Conservation (phyloP, 176 grass and related monocot species). For the Aegilops bicornis region DNA sequence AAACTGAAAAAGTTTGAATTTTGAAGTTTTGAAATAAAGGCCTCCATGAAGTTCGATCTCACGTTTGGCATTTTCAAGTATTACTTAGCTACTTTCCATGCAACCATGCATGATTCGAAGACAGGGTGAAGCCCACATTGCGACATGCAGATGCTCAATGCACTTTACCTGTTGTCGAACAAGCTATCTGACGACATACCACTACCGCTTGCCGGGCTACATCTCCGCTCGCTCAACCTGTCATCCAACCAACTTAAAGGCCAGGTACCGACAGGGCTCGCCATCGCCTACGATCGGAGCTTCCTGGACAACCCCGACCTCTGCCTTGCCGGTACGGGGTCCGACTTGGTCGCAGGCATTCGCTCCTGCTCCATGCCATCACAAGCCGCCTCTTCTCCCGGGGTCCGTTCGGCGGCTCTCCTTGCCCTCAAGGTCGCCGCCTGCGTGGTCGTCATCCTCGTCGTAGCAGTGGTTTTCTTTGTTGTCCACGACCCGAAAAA, state of each 20-base stretch:
- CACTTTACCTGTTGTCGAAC: slow-evolving; percentile 77
- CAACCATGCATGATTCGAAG: no score
- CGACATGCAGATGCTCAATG: slow-evolving; percentile 35
- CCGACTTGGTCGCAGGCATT: slow-evolving; percentile 36
- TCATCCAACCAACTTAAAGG: slow-evolving; percentile 77
- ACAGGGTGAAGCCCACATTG: not conserved
- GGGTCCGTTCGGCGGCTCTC: slow-evolving; percentile 37
- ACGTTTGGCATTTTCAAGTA: no score
- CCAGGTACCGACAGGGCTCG: slow-evolving; percentile 42
- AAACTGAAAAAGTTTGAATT: no score
- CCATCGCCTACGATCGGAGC: slow-evolving; percentile 48
- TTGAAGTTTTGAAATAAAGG: no score
- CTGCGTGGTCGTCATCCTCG: slow-evolving; percentile 33
- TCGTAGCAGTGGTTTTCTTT: slow-evolving; percentile 27
- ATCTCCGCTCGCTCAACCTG: slow-evolving; percentile 52
- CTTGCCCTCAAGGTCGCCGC: slow-evolving; percentile 52
- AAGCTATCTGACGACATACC: slow-evolving; percentile 63
- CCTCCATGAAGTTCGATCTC: no score
- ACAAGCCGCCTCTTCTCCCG: not conserved
- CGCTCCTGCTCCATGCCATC: slow-evolving; percentile 26
- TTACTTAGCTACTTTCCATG: no score
- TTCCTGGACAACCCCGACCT: slow-evolving; percentile 76
- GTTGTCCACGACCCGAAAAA: slow-evolving; percentile 40
- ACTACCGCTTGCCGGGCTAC: slow-evolving; percentile 27
- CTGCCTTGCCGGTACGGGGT: slow-evolving; percentile 31